Evolutionary conservation across 306 rosid species (phyloP), one percentile per base, ranked within the genome.

Genomic region (Prinsepia uniflora): DNA sequence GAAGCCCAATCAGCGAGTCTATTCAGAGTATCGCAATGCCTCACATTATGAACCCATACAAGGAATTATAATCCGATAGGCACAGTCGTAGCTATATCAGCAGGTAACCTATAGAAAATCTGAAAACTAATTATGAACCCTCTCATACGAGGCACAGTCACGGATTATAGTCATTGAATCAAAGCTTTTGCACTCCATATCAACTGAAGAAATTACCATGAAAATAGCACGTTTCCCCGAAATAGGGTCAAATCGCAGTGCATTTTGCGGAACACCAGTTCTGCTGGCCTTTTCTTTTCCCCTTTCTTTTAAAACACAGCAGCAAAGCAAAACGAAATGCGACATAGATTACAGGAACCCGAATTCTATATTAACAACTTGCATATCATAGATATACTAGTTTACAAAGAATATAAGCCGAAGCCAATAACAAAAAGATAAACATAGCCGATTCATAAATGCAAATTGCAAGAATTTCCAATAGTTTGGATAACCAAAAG

Each of bases 101-200:
- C 72, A 36, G 39, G 72, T 52, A 68, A 52, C 61, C 9, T 34
- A 68, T 36, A 20, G 39, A 10, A 50, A 68, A 5, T 17, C 48
- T 40, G 34, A 52, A 1, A 54, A 7, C 10, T 47, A 20, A 52
- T 18, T 10, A 53, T 3, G 30, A 48, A 46, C 40, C 39, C 63
- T 6, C 18, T 65, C 70, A 24, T 8, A 47, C 43, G 47, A 65
- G 18, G 43, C 6, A 65, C 8, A 65, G 5, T 20, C 5, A 46
- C 13, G 40, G 17, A 19, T 8, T 39, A 40, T 3, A 68, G 40
- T 10, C 44, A 54, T 40, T 8, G 41, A 41, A 40, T 36, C 61
- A 67, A 17, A 5, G 24, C 15, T 24, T 10, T 67, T 14, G 22
- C 61, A 10, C 39, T 55, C 36, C 0, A 55, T 55, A 22, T 10